phyloP scores from a whole-genome alignment of 2,329 filamentous ascomycete genomes.

The Phaeophleospora eucalypticola region DNA sequence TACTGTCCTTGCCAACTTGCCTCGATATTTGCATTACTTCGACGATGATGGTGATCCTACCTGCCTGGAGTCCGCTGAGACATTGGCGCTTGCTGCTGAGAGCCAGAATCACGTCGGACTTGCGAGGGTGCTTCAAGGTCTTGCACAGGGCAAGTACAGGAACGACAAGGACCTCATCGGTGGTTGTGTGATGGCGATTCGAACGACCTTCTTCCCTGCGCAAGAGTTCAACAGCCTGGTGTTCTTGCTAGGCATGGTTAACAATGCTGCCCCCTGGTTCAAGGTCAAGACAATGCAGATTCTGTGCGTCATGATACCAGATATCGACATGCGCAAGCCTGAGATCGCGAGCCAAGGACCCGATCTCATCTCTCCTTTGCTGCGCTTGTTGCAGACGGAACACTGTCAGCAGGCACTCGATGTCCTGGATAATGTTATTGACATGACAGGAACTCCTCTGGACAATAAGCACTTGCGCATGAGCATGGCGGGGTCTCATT shows the following conservation, averaged over 20 bases:
- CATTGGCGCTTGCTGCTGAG: constrained; percentile 69
- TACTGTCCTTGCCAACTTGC: constrained; percentile 84
- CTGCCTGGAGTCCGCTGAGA: constrained; percentile 60
- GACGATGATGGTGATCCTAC: constrained; percentile 59
- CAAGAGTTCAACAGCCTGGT: constrained; percentile 81
- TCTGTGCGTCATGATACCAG: constrained; percentile 76
- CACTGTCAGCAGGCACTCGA: constrained; percentile 88
- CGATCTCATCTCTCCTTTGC: constrained; percentile 87
- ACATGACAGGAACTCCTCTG: constrained; percentile 79
- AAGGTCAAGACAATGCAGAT: constrained; percentile 91
- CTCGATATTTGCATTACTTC: constrained; percentile 74
- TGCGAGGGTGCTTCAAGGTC: constrained; percentile 64
- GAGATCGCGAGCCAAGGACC: constrained; percentile 89
- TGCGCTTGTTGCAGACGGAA: constrained; percentile 85
- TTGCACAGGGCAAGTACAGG: constrained; percentile 63
- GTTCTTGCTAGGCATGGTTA: constrained; percentile 85
- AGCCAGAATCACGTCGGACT: constrained; percentile 65
- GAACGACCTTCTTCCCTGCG: constrained; percentile 72
- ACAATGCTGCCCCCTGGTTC: constrained; percentile 84
- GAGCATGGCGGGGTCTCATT: constrained; percentile 93
- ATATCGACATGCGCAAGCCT: constrained; percentile 87
- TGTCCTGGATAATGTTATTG: constrained; percentile 92
- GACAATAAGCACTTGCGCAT: constrained; percentile 93
- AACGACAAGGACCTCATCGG: constrained; percentile 70
- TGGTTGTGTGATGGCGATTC: constrained; percentile 69